phyloP scores from a whole-genome alignment of 495 filamentous ascomycete genomes.

The Umbilicaria muhlenbergii region DNA sequence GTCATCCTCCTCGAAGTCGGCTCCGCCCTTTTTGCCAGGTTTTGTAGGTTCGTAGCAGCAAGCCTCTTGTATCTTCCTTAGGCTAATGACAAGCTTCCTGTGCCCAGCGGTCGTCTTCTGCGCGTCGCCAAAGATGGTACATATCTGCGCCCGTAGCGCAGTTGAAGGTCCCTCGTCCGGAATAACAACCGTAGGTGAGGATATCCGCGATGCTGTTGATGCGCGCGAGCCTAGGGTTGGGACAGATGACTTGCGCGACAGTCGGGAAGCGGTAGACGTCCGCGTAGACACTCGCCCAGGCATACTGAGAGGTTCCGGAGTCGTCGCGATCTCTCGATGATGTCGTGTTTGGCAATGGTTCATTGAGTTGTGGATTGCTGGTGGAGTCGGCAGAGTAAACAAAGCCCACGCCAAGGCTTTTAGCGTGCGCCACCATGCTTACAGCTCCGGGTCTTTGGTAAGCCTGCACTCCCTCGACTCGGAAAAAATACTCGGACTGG shows the following conservation, averaged over 20 bases:
- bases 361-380: no score
- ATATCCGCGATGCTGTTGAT: slow-evolving; percentile 42
- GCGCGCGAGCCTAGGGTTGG: slow-evolving; percentile 32
- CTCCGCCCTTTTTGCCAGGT: slow-evolving; percentile 25
- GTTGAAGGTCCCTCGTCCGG: slow-evolving; percentile 60
- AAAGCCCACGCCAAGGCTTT: background rate
- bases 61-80: slow-evolving; percentile 75
- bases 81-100: slow-evolving; percentile 69
- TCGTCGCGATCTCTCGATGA: no score
- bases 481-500: no score
- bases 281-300: slow-evolving; percentile 45
- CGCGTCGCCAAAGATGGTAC: slow-evolving; percentile 68
- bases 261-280: slow-evolving; percentile 34
- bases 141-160: slow-evolving; percentile 59
- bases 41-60: slow-evolving; percentile 47
- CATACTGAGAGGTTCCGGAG: slow-evolving; percentile 25
- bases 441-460: background rate
- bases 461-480: no score
- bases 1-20: slow-evolving; percentile 61
- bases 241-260: slow-evolving; percentile 38
- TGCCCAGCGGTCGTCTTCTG: slow-evolving; percentile 80
- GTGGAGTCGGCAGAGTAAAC: background rate
- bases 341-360: no score
- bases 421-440: background rate
- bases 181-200: slow-evolving; percentile 47